Conservation (phyloP, 2,329 filamentous ascomycete genomes). For the Graphilbum sp. region DNA sequence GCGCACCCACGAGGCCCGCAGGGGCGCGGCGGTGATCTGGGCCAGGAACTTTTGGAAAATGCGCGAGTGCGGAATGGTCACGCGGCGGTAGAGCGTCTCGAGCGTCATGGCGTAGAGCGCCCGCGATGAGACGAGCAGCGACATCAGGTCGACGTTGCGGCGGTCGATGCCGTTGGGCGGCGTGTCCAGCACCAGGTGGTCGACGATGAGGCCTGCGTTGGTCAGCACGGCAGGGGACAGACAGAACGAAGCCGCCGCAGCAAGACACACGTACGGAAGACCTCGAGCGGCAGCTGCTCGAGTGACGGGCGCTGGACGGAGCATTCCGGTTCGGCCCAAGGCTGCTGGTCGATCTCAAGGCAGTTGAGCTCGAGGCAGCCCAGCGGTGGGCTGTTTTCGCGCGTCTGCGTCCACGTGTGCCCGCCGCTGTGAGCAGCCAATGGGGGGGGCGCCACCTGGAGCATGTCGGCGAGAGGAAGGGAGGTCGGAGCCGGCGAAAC, state of each 20-base stretch:
- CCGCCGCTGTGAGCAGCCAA: too few species aligned
- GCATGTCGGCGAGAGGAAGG: neutral
- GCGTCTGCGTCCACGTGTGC: too few species aligned
- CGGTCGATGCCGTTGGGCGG: slow-evolving; percentile 58
- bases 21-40: slow-evolving; percentile 49
- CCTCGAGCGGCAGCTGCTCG: slow-evolving; percentile 52
- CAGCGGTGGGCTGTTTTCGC: too few species aligned
- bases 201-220: slow-evolving; percentile 50
- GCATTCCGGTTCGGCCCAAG: neutral
- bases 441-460: too few species aligned
- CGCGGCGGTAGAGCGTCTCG: slow-evolving; percentile 59
- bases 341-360: too few species aligned
- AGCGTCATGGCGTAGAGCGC: slow-evolving; percentile 57
- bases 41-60: slow-evolving; percentile 70
- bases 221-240: neutral
- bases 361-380: too few species aligned
- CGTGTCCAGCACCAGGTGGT: slow-evolving; percentile 56
- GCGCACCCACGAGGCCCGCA: slow-evolving; percentile 58
- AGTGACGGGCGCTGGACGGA: slow-evolving; percentile 17
- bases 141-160: slow-evolving; percentile 64
- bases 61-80: slow-evolving; percentile 67
- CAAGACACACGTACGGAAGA: slow-evolving; percentile 42
- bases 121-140: slow-evolving; percentile 60
- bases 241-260: neutral
- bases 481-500: neutral